phyloP scores from a whole-genome alignment of 345 rosid species.

The Populus pruinosa region DNA sequence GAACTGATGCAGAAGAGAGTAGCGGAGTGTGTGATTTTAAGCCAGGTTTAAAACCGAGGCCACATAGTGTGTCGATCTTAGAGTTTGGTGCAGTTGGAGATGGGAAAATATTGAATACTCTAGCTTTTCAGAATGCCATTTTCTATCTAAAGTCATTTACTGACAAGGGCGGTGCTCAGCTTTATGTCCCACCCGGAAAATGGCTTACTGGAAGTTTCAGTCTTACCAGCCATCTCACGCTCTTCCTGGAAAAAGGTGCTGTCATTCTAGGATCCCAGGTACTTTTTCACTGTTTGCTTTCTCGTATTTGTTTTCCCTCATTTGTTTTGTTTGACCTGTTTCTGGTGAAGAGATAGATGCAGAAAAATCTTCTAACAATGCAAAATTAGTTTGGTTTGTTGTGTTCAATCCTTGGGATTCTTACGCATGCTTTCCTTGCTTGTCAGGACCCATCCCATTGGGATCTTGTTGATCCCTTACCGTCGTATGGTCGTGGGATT shows the following conservation, averaged over 20 bases:
- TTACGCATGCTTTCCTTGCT: constrained; percentile 4
- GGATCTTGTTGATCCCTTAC: constrained; percentile 75
- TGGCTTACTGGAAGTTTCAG: constrained; percentile 95
- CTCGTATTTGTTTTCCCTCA: neutral
- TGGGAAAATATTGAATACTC: constrained; percentile 68
- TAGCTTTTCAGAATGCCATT: constrained; percentile 89
- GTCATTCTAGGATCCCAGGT: constrained; percentile 91
- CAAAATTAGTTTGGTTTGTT: neutral
- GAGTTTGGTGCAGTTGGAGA: constrained; percentile 98
- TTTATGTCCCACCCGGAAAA: constrained; percentile 79
- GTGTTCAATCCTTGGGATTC: neutral
- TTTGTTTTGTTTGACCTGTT: neutral
- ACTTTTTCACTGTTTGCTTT: constrained; percentile 1
- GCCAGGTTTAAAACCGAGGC: constrained; percentile 62
- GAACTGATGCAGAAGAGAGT: constrained; percentile 34
- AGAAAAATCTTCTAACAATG: neutral
- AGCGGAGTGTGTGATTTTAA: constrained; percentile 44
- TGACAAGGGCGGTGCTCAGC: constrained; percentile 98
- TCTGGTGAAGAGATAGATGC: neutral
- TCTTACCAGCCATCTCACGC: constrained; percentile 94
- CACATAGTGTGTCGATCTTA: constrained; percentile 77
- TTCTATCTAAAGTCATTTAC: constrained; percentile 94
- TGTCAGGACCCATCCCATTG: constrained; percentile 75
- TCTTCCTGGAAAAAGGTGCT: constrained; percentile 86
- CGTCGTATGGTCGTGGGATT: constrained; percentile 85